A percentile compares a stretch with the other conserved stretches of the same genome.
Conservation (phyloP, 176 grass and related monocot genomes). For the Aechmea fasciata region DNA sequence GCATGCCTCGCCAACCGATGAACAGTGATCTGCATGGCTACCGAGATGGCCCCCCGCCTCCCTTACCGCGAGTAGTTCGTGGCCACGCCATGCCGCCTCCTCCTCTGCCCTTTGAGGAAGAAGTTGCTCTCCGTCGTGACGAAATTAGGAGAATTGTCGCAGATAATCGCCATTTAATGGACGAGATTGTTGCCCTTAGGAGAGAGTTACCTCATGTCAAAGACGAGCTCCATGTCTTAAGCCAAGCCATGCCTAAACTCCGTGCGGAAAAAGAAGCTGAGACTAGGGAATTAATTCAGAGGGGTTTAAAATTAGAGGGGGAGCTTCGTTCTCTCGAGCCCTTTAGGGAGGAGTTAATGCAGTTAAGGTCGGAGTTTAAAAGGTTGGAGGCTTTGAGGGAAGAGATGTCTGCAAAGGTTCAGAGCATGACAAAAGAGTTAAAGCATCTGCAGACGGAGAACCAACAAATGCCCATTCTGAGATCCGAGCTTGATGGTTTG, state of each 20-base stretch:
- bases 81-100: constrained; percentile 3
- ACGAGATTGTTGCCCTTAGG: constrained; percentile 27
- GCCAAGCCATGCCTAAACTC: constrained; percentile 29
- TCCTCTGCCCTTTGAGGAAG: constrained; percentile 14
- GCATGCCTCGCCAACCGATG: constrained; percentile 10
- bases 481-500: constrained; percentile 25
- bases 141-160: constrained; percentile 28
- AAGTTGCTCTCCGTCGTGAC: constrained; percentile 21
- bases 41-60: constrained; percentile 13
- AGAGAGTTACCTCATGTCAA: constrained; percentile 25
- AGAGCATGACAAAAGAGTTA: constrained; percentile 27
- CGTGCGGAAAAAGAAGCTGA: constrained; percentile 36
- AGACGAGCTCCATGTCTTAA: constrained; percentile 22
- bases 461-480: constrained; percentile 19
- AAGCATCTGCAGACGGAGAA: constrained; percentile 32
- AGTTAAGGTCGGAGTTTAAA: constrained; percentile 20
- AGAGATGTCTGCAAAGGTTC: constrained; percentile 30
- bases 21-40: constrained; percentile 9
- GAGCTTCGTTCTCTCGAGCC: constrained; percentile 28
- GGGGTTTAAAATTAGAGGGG: constrained; percentile 32
- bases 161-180: constrained; percentile 25
- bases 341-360: constrained; percentile 15
- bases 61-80: not conserved
- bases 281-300: constrained; percentile 36
- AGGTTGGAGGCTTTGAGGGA: constrained; percentile 16